phyloP scores from a whole-genome alignment of 2,329 filamentous ascomycete species.

The Sporothrix phasma region DNA sequence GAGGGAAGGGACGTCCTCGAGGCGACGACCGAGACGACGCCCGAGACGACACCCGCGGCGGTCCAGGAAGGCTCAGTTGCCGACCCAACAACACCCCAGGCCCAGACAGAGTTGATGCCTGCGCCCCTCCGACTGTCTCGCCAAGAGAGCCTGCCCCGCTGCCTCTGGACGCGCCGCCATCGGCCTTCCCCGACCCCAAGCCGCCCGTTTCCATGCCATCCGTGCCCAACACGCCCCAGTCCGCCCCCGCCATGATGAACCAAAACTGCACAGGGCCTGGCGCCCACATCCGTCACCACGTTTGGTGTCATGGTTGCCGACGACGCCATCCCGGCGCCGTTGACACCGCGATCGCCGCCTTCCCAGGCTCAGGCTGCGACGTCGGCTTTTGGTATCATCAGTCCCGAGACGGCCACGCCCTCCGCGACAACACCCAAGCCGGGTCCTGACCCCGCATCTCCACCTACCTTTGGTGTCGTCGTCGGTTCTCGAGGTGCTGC shows the following conservation, averaged over 20 bases:
- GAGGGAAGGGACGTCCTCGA: background rate
- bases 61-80: background rate
- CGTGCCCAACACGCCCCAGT: background rate
- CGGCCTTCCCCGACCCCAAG: no score
- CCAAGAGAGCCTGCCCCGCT: background rate
- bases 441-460: no score
- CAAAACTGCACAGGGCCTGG: background rate
- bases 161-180: no score
- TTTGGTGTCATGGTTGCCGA: background rate
- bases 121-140: conserved; percentile 8
- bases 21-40: no score
- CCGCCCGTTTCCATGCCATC: background rate
- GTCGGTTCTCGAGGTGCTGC: background rate
- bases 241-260: background rate
- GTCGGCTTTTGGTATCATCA: background rate
- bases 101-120: conserved; percentile 1
- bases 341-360: conserved; percentile 4
- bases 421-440: background rate
- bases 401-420: no score
- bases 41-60: background rate
- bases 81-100: no score
- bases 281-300: background rate
- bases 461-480: background rate
- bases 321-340: conserved; percentile 6
- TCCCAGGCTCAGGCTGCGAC: background rate